Conservation (phyloP, 139 green algal genomes). For the Edaphochlamys debaryana region DNA sequence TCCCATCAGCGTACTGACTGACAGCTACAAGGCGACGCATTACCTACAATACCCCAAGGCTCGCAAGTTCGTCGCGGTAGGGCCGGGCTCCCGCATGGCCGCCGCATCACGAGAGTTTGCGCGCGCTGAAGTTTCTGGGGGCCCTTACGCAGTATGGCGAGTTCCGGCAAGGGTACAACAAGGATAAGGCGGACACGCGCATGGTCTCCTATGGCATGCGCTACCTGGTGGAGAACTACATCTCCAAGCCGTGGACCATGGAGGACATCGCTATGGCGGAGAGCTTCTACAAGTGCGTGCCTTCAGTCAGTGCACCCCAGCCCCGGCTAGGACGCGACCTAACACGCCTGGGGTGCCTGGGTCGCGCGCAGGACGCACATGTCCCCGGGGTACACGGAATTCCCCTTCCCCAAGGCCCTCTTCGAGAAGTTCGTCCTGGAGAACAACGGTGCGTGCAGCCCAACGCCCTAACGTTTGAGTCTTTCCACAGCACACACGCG, state of each 20-base stretch:
- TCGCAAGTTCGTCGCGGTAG: slow-evolving; percentile 85
- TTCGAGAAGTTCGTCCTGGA: slow-evolving; percentile 88
- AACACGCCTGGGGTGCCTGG: too few species aligned
- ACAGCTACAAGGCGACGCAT: slow-evolving; percentile 87
- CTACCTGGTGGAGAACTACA: slow-evolving; percentile 86
- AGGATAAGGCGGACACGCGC: slow-evolving; percentile 81
- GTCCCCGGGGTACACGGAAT: slow-evolving; percentile 67
- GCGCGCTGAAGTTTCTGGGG: not conserved
- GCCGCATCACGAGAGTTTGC: not conserved
- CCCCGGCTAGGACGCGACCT: too few species aligned
- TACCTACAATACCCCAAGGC: slow-evolving; percentile 80
- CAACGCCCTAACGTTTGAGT: too few species aligned
- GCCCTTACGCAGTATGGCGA: slow-evolving; percentile 86
- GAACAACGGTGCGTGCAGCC: slow-evolving; percentile 79
- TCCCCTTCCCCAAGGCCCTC: slow-evolving; percentile 82
- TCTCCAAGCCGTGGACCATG: slow-evolving; percentile 83
- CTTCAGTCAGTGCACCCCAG: not conserved
- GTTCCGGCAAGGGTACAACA: slow-evolving; percentile 82
- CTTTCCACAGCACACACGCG: too few species aligned
- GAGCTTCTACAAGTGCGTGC: slow-evolving; percentile 77
- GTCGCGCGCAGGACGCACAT: slow-evolving; percentile 73
- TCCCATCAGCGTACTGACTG: slow-evolving; percentile 80
- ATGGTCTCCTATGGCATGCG: slow-evolving; percentile 84
- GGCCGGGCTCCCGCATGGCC: slow-evolving; percentile 23
- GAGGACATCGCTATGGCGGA: slow-evolving; percentile 83